A percentile compares a stretch with the other conserved stretches of the same genome.
Evolutionary conservation across 176 grass and related monocot genomes (phyloP).

Genomic region (Phoenix roebelenii): DNA sequence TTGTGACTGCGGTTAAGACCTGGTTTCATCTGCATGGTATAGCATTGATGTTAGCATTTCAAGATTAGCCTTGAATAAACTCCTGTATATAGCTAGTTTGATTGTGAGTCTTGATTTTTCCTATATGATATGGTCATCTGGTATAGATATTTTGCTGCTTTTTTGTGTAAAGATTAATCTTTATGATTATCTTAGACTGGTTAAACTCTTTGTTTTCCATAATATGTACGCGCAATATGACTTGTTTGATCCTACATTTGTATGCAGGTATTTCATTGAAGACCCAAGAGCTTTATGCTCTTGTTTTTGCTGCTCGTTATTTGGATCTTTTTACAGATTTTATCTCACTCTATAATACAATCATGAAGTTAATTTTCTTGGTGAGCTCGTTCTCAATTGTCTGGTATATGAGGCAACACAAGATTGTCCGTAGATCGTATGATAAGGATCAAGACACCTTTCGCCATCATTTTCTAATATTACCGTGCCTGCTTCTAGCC

Average conservation of each 20-base stretch:
- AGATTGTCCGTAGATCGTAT: slow-evolving; percentile 82
- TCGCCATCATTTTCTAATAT: slow-evolving; percentile 57
- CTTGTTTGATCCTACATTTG: slow-evolving; percentile 2
- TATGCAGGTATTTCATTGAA: slow-evolving; percentile 81
- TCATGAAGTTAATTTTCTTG: slow-evolving; percentile 94
- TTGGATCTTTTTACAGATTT: slow-evolving; percentile 78
- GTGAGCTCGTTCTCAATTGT: slow-evolving; percentile 88
- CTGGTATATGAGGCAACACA: slow-evolving; percentile 88
- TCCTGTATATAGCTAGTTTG: too few relatives aligned
- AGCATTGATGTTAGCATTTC: too few relatives aligned
- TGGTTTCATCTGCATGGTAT: too few relatives aligned
- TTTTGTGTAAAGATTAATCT: too few relatives aligned
- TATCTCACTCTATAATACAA: slow-evolving; percentile 67
- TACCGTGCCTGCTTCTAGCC: slow-evolving; percentile 66
- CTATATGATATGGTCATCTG: too few relatives aligned
- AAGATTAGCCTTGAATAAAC: too few relatives aligned
- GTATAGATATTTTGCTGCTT: too few relatives aligned
- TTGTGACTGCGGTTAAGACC: too few relatives aligned
- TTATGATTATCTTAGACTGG: too few relatives aligned
- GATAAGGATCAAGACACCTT: slow-evolving; percentile 93
- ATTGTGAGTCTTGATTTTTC: too few relatives aligned
- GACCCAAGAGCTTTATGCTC: slow-evolving; percentile 90
- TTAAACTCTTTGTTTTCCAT: too few relatives aligned
- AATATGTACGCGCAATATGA: neutral
- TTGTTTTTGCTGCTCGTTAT: slow-evolving; percentile 86